phyloP scores from a whole-genome alignment of 2,329 filamentous ascomycete genomes.

The Monosporascus ibericus region DNA sequence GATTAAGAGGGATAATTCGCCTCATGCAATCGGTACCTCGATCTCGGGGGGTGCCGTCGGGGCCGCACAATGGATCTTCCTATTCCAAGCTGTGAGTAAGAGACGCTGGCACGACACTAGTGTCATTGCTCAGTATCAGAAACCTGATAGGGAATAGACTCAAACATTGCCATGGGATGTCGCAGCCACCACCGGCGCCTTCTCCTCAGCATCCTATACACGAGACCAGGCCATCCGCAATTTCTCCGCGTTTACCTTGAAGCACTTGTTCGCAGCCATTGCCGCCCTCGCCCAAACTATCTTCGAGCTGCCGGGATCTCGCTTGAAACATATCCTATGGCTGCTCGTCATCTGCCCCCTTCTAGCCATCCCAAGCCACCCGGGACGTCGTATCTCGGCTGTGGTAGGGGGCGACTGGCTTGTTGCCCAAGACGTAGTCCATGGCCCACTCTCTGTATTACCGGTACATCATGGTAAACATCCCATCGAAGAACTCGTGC shows the following conservation, averaged over 20 bases:
- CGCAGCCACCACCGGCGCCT: background rate
- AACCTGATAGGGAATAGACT: background rate
- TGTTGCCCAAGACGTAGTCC: background rate
- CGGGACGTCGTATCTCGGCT: background rate
- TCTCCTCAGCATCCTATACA: background rate
- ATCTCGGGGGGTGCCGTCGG: background rate
- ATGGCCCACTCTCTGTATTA: background rate
- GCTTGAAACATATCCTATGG: background rate
- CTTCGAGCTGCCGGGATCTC: background rate
- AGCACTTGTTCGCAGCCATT: background rate
- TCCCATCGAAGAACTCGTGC: slow-evolving; percentile 29
- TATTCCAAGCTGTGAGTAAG: background rate
- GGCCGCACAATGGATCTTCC: background rate
- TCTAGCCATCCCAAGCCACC: background rate
- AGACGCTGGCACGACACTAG: background rate
- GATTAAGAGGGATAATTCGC: background rate
- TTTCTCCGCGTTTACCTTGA: background rate
- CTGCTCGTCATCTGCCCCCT: background rate
- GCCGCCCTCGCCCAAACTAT: background rate
- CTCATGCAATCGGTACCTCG: background rate
- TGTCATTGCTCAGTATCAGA: background rate
- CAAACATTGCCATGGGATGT: background rate
- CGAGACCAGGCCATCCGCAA: background rate
- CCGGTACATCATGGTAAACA: slow-evolving; percentile 16
- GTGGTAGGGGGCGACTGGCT: background rate